A percentile compares a stretch with the other conserved stretches of the same genome.
Conservation (phyloP, 1,284 basidiomycete species). For the Ustilago loliicola region DNA sequence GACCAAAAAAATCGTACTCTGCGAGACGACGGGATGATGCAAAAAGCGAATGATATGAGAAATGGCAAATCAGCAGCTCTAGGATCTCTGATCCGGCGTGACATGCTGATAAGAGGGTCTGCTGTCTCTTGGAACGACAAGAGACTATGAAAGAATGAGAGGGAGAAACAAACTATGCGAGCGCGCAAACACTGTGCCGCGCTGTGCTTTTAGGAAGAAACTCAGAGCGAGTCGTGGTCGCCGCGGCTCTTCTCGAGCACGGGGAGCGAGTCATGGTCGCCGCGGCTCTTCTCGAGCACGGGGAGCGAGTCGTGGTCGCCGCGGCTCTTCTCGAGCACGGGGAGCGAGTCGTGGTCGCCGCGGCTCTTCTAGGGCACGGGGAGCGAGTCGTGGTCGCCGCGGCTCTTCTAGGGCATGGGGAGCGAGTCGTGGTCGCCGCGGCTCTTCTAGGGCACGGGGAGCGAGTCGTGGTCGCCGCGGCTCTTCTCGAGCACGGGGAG, state of each 20-base stretch:
- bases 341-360: conserved; percentile 46
- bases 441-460: conserved; percentile 43
- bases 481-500: conserved; percentile 44
- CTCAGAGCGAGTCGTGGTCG: conserved; percentile 40
- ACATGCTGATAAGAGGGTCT: conserved; percentile 9
- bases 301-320: conserved; percentile 48
- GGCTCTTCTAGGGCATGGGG: conserved; percentile 39
- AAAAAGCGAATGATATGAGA: neutral
- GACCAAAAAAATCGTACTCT: neutral
- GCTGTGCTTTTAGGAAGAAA: neutral
- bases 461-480: conserved; percentile 34
- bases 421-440: conserved; percentile 45
- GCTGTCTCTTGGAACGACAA: conserved; percentile 7
- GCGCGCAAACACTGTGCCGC: neutral
- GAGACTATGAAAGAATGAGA: conserved; percentile 1
- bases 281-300: conserved; percentile 37
- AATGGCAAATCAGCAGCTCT: neutral
- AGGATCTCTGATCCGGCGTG: neutral
- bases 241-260: conserved; percentile 38
- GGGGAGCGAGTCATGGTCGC: conserved; percentile 48
- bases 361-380: conserved; percentile 42
- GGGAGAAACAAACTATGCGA: neutral
- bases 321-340: conserved; percentile 39
- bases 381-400: conserved; percentile 44
- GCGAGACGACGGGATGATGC: neutral